A percentile compares a stretch with the other conserved stretches of the same genome.
These are phyloP conservation scores for Xylariaceae sp. DNA, from an alignment of 2,329 filamentous ascomycete species.

Conservation along the genomic window DNA sequence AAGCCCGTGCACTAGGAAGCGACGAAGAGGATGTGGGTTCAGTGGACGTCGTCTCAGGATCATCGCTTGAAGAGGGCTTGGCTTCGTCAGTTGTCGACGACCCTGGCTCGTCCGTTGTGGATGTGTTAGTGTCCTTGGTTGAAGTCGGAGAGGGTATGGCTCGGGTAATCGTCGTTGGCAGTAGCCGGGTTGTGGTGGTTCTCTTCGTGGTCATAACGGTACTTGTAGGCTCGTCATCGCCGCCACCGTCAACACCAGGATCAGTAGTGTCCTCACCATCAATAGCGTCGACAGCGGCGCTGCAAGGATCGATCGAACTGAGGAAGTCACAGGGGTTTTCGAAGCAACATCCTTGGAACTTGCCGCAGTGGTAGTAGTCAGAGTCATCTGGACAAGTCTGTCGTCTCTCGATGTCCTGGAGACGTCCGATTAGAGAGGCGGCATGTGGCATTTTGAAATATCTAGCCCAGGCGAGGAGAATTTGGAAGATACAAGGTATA, in stretches of 20 bases:
- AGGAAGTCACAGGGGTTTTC: constrained; percentile 49
- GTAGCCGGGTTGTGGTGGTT: background rate
- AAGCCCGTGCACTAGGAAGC: constrained; percentile 1
- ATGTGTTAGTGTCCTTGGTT: background rate
- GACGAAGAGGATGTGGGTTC: background rate
- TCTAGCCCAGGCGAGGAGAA: background rate
- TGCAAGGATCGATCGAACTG: constrained; percentile 6
- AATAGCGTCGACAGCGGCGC: background rate
- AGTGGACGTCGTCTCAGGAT: background rate
- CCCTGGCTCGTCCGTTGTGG: background rate
- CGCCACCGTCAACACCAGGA: background rate
- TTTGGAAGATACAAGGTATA: background rate
- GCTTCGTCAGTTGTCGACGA: constrained; percentile 28
- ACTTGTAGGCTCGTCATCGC: background rate
- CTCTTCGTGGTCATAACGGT: no score
- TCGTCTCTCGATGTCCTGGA: background rate
- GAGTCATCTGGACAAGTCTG: constrained; percentile 39
- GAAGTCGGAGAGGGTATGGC: background rate
- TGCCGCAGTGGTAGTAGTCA: constrained; percentile 49
- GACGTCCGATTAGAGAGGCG: background rate
- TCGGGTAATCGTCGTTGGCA: background rate
- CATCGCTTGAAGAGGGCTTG: background rate
- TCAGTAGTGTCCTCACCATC: background rate
- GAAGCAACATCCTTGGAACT: constrained; percentile 55
- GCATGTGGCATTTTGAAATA: background rate